A percentile compares a stretch with the other conserved stretches of the same genome.
Conservation (phyloP, 129 eudicot species). For the Artemisia argyi region DNA sequence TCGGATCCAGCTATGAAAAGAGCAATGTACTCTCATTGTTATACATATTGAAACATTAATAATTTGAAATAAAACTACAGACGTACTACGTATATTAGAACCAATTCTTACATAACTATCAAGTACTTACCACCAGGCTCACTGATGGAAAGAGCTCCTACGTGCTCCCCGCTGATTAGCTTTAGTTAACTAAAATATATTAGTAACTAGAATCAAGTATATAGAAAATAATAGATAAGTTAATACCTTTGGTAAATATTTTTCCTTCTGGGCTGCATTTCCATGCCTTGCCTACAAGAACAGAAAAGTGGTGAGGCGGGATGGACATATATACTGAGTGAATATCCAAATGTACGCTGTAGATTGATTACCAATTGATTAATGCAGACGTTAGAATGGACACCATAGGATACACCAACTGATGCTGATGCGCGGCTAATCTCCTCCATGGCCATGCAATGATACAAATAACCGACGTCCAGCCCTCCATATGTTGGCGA, state of each 20-base stretch:
- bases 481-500: slow-evolving; percentile 95
- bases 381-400: slow-evolving; percentile 79
- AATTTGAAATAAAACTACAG: too few species aligned
- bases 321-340: background rate
- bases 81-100: too few species aligned
- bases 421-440: slow-evolving; percentile 90
- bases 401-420: slow-evolving; percentile 85
- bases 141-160: slow-evolving; percentile 95
- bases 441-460: slow-evolving; percentile 90
- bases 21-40: too few species aligned
- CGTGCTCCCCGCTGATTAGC: slow-evolving; percentile 91
- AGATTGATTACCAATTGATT: slow-evolving; percentile 59
- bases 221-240: too few species aligned
- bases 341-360: background rate
- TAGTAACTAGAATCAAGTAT: background rate
- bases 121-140: slow-evolving; percentile 96
- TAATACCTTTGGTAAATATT: slow-evolving; percentile 75
- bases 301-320: background rate
- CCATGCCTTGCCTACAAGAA: slow-evolving; percentile 71
- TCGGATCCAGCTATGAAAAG: slow-evolving; percentile 78
- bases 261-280: slow-evolving; percentile 71
- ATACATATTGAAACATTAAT: too few species aligned
- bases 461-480: slow-evolving; percentile 78
- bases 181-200: slow-evolving; percentile 25
- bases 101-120: too few species aligned